Percentiles rank a stretch among this genome's conserved stretches.
Evolutionary conservation across 495 filamentous ascomycete genomes (phyloP).

Genomic region (Penicillium bialowiezense): DNA sequence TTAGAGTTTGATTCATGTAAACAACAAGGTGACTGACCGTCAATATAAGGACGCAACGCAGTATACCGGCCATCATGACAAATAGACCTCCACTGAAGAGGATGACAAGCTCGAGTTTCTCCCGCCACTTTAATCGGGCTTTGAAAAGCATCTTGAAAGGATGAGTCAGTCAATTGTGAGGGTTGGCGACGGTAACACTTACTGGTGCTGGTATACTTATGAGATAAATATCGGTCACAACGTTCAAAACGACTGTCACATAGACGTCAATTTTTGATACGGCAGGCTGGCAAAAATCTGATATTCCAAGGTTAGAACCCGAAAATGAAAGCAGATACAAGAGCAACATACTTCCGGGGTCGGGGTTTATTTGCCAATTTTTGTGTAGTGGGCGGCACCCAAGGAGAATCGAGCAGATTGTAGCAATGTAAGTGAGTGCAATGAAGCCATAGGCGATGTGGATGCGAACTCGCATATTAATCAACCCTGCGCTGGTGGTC

Average conservation of each 20-base stretch:
- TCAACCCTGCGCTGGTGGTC: constrained; percentile 38
- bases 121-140: constrained; percentile 45
- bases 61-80: constrained; percentile 57
- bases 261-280: constrained; percentile 47
- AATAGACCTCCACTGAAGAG: constrained; percentile 60
- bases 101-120: constrained; percentile 52
- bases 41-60: constrained; percentile 56
- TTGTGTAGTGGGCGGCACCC: constrained; percentile 52
- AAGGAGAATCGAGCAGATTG: constrained; percentile 51
- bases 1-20: not conserved
- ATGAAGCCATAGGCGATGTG: constrained; percentile 52
- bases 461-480: constrained; percentile 49
- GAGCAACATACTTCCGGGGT: constrained; percentile 50
- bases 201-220: constrained; percentile 55
- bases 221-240: constrained; percentile 52
- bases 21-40: constrained; percentile 35
- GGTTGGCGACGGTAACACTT: constrained; percentile 4
- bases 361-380: constrained; percentile 58
- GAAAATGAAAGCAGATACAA: not conserved
- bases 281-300: constrained; percentile 46
- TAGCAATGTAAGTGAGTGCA: constrained; percentile 50
- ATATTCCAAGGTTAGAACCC: not conserved
- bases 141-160: constrained; percentile 49
- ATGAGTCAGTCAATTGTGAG: not conserved
- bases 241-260: constrained; percentile 50